Evolutionary conservation across 2,329 filamentous ascomycete genomes (phyloP).

Genomic region (Epichloe coenophiala): DNA sequence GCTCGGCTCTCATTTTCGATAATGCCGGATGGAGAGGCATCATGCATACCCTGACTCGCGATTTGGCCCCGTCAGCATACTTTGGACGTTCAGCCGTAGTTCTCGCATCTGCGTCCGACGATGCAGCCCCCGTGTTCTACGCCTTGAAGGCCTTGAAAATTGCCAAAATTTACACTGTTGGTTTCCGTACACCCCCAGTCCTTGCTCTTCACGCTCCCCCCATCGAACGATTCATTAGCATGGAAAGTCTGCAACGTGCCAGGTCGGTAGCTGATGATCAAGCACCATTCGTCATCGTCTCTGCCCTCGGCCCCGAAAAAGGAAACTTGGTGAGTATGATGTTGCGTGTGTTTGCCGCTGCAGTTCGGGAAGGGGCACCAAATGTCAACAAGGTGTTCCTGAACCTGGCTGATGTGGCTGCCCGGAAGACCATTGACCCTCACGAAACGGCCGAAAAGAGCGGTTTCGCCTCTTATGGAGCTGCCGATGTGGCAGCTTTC

Average conservation of each 20-base stretch:
- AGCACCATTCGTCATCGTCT: slow-evolving; percentile 70
- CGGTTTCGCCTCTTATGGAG: slow-evolving; percentile 68
- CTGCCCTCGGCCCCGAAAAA: slow-evolving; percentile 65
- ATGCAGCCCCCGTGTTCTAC: slow-evolving; percentile 67
- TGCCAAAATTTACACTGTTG: slow-evolving; percentile 71
- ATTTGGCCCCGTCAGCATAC: slow-evolving; percentile 74
- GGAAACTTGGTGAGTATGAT: slow-evolving; percentile 66
- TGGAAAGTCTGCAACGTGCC: slow-evolving; percentile 47
- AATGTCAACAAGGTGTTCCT: slow-evolving; percentile 58
- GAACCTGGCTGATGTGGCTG: slow-evolving; percentile 52
- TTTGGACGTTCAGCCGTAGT: slow-evolving; percentile 62
- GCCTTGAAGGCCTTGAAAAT: slow-evolving; percentile 64
- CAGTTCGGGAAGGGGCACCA: slow-evolving; percentile 18
- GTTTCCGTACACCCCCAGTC: slow-evolving; percentile 52
- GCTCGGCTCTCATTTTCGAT: slow-evolving; percentile 54
- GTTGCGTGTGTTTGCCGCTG: slow-evolving; percentile 53
- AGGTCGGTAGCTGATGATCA: slow-evolving; percentile 34
- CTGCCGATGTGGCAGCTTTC: slow-evolving; percentile 69
- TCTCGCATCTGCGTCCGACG: slow-evolving; percentile 56
- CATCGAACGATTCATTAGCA: slow-evolving; percentile 66
- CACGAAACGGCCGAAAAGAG: slow-evolving; percentile 55
- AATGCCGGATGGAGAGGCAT: slow-evolving; percentile 83
- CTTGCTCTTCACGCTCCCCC: slow-evolving; percentile 50
- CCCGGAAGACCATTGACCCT: slow-evolving; percentile 49
- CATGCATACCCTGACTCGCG: slow-evolving; percentile 63